These are phyloP conservation scores for Sporothrix pseudoabietina DNA, from an alignment of 2,329 filamentous ascomycete species.

Conservation along the genomic window DNA sequence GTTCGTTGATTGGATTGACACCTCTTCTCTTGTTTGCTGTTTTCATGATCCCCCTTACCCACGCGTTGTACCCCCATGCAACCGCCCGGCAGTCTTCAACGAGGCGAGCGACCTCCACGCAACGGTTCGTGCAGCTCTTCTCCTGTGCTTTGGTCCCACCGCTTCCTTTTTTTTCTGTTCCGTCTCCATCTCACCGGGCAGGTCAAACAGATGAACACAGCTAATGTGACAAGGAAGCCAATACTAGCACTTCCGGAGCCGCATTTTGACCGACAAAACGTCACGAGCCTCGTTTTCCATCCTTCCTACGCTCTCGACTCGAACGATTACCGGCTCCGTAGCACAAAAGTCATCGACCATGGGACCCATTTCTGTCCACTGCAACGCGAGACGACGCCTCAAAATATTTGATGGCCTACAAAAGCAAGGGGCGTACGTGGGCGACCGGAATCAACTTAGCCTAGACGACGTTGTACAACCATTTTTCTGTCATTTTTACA, in stretches of 20 bases:
- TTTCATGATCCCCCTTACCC: neutral
- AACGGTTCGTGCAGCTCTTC: slow-evolving; percentile 9
- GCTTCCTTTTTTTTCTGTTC: neutral
- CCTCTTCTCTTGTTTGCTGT: neutral
- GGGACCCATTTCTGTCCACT: neutral
- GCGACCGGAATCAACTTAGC: neutral
- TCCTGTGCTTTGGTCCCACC: slow-evolving; percentile 6
- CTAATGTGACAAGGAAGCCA: neutral
- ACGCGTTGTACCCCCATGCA: slow-evolving; percentile 10
- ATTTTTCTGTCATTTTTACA: neutral
- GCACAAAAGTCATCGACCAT: neutral
- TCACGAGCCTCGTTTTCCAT: neutral
- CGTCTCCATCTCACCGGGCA: neutral
- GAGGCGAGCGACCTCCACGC: slow-evolving; percentile 6
- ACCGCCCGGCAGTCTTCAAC: neutral
- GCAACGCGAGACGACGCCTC: neutral
- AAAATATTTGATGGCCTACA: neutral
- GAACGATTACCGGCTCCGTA: neutral
- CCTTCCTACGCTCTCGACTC: neutral
- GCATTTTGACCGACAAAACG: neutral
- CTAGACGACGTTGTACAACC: neutral
- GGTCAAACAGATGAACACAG: neutral
- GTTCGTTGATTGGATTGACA: neutral
- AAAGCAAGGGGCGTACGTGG: slow-evolving; percentile 4
- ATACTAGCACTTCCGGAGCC: neutral